Evolutionary conservation across 441 rosid genomes (phyloP).

Genomic region (Macaranga tanarius): DNA sequence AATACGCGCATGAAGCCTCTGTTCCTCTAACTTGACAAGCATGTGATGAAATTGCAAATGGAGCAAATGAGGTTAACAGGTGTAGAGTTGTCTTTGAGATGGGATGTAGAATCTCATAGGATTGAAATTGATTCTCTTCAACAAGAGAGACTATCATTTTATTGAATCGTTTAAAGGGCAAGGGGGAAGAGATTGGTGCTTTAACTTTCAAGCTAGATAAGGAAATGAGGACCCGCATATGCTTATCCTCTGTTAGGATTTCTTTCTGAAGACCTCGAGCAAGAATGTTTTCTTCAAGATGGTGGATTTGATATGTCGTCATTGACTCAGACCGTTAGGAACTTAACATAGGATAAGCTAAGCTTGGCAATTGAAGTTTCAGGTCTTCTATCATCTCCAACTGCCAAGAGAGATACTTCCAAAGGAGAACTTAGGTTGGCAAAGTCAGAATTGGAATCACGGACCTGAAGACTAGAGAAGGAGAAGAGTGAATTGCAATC

Average conservation of each 20-base stretch:
- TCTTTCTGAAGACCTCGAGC: constrained; percentile 68
- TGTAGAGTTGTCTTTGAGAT: constrained; percentile 71
- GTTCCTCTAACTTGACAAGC: constrained; percentile 68
- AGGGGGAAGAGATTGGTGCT: constrained; percentile 47
- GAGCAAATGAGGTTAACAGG: constrained; percentile 90
- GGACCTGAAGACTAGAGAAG: constrained; percentile 55
- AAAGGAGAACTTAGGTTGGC: constrained; percentile 58
- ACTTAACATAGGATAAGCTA: constrained; percentile 63
- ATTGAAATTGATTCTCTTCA: constrained; percentile 78
- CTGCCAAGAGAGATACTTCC: constrained; percentile 57
- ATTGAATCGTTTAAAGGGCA: constrained; percentile 69
- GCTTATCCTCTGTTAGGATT: too few species aligned
- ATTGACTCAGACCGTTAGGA: constrained; percentile 56
- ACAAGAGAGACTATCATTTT: constrained; percentile 73
- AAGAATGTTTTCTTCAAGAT: constrained; percentile 53
- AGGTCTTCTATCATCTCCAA: constrained; percentile 56
- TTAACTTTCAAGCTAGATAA: constrained; percentile 67
- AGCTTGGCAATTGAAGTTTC: constrained; percentile 75
- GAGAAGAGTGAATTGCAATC: constrained; percentile 81
- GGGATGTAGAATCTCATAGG: constrained; percentile 63
- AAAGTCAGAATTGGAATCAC: constrained; percentile 58
- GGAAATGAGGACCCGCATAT: constrained; percentile 60
- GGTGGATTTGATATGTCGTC: constrained; percentile 60
- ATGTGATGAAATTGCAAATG: constrained; percentile 54
- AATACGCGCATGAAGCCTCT: constrained; percentile 85